phyloP scores from a whole-genome alignment of 2,329 filamentous ascomycete genomes.

The Cordyceps cicadae region DNA sequence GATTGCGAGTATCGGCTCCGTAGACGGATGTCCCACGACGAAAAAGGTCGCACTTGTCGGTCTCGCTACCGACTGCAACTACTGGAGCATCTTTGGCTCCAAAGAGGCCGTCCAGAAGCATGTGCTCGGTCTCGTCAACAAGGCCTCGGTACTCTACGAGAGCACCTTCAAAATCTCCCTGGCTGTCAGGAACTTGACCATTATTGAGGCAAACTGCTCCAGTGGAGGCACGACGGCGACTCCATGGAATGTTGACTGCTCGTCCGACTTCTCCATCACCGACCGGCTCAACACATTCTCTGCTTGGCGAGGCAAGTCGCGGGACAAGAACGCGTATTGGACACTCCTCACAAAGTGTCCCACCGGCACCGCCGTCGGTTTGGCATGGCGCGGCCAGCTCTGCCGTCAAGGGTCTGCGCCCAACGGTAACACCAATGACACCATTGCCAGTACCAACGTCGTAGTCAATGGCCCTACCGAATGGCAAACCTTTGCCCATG shows the following conservation, averaged over 20 bases:
- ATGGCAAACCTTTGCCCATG: constrained; percentile 95
- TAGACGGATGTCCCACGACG: constrained; percentile 78
- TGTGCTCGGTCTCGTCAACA: constrained; percentile 76
- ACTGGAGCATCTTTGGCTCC: constrained; percentile 64
- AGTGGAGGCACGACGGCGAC: constrained; percentile 56
- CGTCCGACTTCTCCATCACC: constrained; percentile 54
- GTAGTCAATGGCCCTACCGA: constrained; percentile 75
- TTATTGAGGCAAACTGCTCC: constrained; percentile 69
- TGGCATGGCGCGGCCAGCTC: constrained; percentile 87
- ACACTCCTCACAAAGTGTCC: constrained; percentile 76
- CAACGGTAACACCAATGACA: constrained; percentile 53
- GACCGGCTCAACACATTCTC: constrained; percentile 83
- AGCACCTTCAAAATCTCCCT: constrained; percentile 90
- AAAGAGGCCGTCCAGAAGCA: constrained; percentile 57
- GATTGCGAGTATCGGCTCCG: constrained; percentile 67
- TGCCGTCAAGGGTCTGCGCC: constrained; percentile 55
- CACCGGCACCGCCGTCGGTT: constrained; percentile 75
- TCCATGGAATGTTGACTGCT: constrained; percentile 79
- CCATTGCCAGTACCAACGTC: constrained; percentile 79
- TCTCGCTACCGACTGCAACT: constrained; percentile 87
- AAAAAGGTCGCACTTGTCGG: constrained; percentile 87
- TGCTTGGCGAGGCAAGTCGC: constrained; percentile 68
- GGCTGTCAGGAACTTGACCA: constrained; percentile 75
- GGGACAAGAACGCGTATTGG: constrained; percentile 87
- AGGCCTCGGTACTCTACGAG: constrained; percentile 82